Conservation (phyloP, 2,329 filamentous ascomycete species). For the Cladosporium phlei region DNA sequence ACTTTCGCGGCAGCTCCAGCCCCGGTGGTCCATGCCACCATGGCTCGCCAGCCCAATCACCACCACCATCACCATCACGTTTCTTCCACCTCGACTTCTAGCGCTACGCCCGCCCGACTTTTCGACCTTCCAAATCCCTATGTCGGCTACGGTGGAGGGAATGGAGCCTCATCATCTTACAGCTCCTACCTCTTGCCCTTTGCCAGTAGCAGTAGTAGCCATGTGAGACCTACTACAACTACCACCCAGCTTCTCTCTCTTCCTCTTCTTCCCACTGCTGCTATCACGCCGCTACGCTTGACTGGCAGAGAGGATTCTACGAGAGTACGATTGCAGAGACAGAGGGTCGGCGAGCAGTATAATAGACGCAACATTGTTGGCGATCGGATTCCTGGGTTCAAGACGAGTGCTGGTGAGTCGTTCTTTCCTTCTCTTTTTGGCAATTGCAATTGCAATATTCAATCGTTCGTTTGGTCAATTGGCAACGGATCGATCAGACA, state of each 20-base stretch:
- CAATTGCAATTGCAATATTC: conserved; percentile 6
- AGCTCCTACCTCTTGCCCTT: conserved; percentile 1
- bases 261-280: conserved; percentile 4
- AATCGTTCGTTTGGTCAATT: not conserved
- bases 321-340: conserved; percentile 28
- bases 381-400: conserved; percentile 32
- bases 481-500: too few species aligned
- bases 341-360: conserved; percentile 21
- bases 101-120: conserved; percentile 1
- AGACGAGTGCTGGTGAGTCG: conserved; percentile 34
- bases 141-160: conserved; percentile 7
- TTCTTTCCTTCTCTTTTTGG: not conserved
- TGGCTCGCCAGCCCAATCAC: conserved; percentile 14
- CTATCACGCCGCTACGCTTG: conserved; percentile 2
- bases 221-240: conserved; percentile 1
- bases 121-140: conserved; percentile 9
- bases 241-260: not conserved
- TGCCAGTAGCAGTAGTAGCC: not conserved
- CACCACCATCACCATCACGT: conserved; percentile 14
- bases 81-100: not conserved
- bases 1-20: conserved; percentile 4
- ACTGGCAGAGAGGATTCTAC: conserved; percentile 23
- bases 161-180: too few species aligned
- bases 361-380: conserved; percentile 25
- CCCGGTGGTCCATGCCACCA: conserved; percentile 10